Conservation (phyloP, 176 grass and related monocot genomes). For the Tillandsia leiboldiana region DNA sequence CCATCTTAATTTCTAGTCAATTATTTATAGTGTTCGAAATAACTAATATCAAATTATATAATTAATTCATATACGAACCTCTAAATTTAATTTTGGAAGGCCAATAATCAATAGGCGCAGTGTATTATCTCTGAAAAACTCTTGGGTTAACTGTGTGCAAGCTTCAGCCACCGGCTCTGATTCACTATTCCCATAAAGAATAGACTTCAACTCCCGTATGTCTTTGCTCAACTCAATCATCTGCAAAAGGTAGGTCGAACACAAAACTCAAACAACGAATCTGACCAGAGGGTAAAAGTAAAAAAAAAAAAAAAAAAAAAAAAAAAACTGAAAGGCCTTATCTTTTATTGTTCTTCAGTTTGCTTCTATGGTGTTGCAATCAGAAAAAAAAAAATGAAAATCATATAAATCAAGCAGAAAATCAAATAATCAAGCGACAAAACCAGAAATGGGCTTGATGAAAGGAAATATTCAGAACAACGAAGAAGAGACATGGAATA, state of each 20-base stretch:
- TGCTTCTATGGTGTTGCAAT: too few relatives aligned
- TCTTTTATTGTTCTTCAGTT: too few relatives aligned
- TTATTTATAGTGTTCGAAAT: background rate
- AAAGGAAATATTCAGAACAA: too few relatives aligned
- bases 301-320: background rate
- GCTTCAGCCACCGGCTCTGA: slow-evolving; percentile 37
- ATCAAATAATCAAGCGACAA: too few relatives aligned
- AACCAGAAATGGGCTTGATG: too few relatives aligned
- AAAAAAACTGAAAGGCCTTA: background rate
- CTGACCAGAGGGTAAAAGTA: background rate
- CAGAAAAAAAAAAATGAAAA: too few relatives aligned
- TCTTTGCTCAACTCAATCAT: slow-evolving; percentile 35
- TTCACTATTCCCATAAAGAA: slow-evolving; percentile 50
- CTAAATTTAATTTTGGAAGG: slow-evolving; percentile 34
- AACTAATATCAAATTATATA: background rate
- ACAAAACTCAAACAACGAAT: background rate
- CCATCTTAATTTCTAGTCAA: too few relatives aligned
- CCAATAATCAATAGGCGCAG: slow-evolving; percentile 34
- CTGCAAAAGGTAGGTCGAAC: slow-evolving; percentile 13
- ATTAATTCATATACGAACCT: slow-evolving; percentile 22
- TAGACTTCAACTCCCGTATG: slow-evolving; percentile 42
- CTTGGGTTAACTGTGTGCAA: slow-evolving; percentile 38
- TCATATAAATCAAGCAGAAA: too few relatives aligned
- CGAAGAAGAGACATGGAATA: too few relatives aligned
- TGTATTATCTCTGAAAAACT: slow-evolving; percentile 45